These are phyloP conservation scores for Leccinum ponderosum DNA, from an alignment of 1,284 basidiomycete genomes.

Conservation along the genomic window DNA sequence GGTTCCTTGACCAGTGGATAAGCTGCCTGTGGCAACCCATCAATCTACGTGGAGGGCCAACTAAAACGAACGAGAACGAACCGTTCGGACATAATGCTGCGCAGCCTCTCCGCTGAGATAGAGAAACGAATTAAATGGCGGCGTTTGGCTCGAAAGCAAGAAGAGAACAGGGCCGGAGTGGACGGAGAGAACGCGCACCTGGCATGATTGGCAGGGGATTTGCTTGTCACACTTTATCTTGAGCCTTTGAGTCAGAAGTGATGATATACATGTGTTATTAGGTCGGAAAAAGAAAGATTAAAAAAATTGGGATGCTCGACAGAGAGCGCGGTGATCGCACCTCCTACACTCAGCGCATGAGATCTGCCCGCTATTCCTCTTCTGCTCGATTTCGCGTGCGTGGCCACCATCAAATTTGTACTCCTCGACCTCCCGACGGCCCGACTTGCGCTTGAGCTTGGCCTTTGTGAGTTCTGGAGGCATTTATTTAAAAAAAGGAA, in stretches of 20 bases:
- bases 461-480: slow-evolving; percentile 49
- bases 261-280: slow-evolving; percentile 7
- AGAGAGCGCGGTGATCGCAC: slow-evolving; percentile 48
- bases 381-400: slow-evolving; percentile 53
- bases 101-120: slow-evolving; percentile 56
- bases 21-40: slow-evolving; percentile 42
- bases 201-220: slow-evolving; percentile 70
- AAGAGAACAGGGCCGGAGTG: background rate
- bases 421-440: slow-evolving; percentile 49
- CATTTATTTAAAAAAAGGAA: slow-evolving; percentile 31
- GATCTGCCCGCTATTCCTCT: slow-evolving; percentile 51
- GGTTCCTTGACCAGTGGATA: slow-evolving; percentile 65
- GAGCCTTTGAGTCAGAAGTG: slow-evolving; percentile 42
- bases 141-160: background rate
- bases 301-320: slow-evolving; percentile 8
- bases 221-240: slow-evolving; percentile 79
- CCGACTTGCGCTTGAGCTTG: slow-evolving; percentile 47
- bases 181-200: slow-evolving; percentile 38
- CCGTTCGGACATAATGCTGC: slow-evolving; percentile 73
- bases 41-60: background rate
- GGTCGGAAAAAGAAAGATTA: slow-evolving; percentile 22
- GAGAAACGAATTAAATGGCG: background rate
- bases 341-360: slow-evolving; percentile 66
- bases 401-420: slow-evolving; percentile 50
- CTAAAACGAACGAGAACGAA: slow-evolving; percentile 21